Percentiles rank a stretch among this genome's conserved stretches.
phyloP scores from a whole-genome alignment of 495 filamentous ascomycete genomes.

The Chaetomium tenue region DNA sequence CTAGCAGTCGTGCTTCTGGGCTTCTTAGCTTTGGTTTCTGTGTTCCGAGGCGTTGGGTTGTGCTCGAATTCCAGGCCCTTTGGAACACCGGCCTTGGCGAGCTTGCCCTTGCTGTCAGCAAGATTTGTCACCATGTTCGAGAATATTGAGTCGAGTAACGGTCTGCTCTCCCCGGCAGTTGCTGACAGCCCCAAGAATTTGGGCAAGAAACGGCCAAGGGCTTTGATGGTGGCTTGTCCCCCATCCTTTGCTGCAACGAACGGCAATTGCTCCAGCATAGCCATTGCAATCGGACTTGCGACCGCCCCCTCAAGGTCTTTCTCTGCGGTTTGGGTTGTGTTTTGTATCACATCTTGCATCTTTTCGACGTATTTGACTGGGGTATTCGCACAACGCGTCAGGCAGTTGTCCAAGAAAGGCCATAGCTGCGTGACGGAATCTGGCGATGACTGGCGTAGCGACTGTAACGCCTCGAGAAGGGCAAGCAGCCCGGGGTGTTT shows the following conservation, averaged over 20 bases:
- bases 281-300: constrained; percentile 56
- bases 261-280: constrained; percentile 73
- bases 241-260: constrained; percentile 56
- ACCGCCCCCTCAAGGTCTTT: constrained; percentile 2
- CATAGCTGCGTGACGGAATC: constrained; percentile 38
- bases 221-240: constrained; percentile 36
- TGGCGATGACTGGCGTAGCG: constrained; percentile 20
- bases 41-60: constrained; percentile 18
- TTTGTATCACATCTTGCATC: constrained; percentile 39
- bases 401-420: constrained; percentile 77
- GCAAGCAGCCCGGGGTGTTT: constrained; percentile 50
- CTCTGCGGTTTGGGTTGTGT: constrained; percentile 24
- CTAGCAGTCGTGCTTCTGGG: not conserved
- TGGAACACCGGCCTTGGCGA: constrained; percentile 23
- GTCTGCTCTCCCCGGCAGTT: constrained; percentile 41
- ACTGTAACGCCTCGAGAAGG: constrained; percentile 52
- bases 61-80: constrained; percentile 20
- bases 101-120: constrained; percentile 22
- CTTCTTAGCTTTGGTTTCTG: not conserved
- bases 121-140: constrained; percentile 32
- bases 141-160: constrained; percentile 39
- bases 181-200: constrained; percentile 53
- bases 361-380: constrained; percentile 72
- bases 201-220: constrained; percentile 57
- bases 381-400: constrained; percentile 63